Percentiles rank a stretch among this genome's conserved stretches.
These are phyloP conservation scores for Alternaria gansuensis DNA, from an alignment of 2,329 filamentous ascomycete species.

Conservation along the genomic window DNA sequence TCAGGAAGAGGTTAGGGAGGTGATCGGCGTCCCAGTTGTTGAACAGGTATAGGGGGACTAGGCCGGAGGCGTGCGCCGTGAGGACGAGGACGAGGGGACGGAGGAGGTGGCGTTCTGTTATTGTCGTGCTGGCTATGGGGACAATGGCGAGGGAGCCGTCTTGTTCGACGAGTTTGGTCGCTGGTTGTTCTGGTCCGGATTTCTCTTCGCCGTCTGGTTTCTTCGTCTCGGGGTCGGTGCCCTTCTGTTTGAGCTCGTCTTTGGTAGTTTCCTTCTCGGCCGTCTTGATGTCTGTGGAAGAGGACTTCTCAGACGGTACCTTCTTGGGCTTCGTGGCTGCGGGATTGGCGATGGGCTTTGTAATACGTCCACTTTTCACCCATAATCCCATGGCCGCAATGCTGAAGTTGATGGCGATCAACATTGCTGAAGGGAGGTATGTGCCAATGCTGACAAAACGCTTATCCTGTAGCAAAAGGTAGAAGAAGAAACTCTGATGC, in stretches of 20 bases:
- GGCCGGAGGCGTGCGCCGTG: conserved; percentile 76
- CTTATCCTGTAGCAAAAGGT: conserved; percentile 88
- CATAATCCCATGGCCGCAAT: conserved; percentile 96
- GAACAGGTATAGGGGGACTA: conserved; percentile 85
- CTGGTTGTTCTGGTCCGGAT: conserved; percentile 12
- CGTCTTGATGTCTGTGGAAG: conserved; percentile 54
- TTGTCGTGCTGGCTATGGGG: conserved; percentile 51
- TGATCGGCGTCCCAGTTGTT: conserved; percentile 71
- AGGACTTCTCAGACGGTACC: conserved; percentile 62
- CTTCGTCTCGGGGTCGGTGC: background rate
- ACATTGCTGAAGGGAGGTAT: conserved; percentile 96
- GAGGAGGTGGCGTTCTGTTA: conserved; percentile 71
- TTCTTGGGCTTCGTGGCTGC: conserved; percentile 34
- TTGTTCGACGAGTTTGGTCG: conserved; percentile 45
- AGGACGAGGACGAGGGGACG: conserved; percentile 78
- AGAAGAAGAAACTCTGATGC: conserved; percentile 99
- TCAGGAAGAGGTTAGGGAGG: conserved; percentile 43
- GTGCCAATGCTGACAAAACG: conserved; percentile 98
- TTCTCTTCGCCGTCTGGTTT: conserved; percentile 48
- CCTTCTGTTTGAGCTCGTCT: conserved; percentile 1
- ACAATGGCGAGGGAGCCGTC: conserved; percentile 51
- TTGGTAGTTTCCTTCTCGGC: background rate
- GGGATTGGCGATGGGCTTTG: conserved; percentile 33
- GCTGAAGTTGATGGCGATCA: conserved; percentile 91
- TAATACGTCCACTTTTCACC: conserved; percentile 76